Base-by-base conservation (phyloP, 2,329 filamentous ascomycete species). In the Scedosporium aurantiacum region DNA sequence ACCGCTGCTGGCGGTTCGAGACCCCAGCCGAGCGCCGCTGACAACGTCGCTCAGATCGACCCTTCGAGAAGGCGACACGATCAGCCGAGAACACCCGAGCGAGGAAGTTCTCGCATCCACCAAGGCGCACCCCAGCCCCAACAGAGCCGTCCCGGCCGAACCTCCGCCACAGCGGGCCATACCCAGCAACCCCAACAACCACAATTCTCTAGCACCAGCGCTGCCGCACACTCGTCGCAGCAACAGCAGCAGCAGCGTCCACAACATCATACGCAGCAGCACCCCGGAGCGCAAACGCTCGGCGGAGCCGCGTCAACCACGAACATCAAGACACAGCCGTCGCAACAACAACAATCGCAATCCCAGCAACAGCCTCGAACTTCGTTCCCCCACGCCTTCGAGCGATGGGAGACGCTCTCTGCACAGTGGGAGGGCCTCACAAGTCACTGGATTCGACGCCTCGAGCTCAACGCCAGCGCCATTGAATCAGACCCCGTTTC, bases 391-490 rank as follows among this genome's bases (percentile, higher is more conserved):
- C 94, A 97, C 74, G 94, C 94, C 0, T 99, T 99, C 69, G 93
- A 99, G 73, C 84, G 94, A 63, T 99, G 94, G 94, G 94, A 99
- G 72, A 93, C 90, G 0, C 76, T 99, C 2, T 99, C 94, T 0
- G 95, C 94, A 5, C 93, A 97, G 68, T 99, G 94, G 94, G 94
- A 99, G 72, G 94, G 94, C 4, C 80, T 99, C 63, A 97, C 94
- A 0, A 93, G 91, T 63, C 97, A 96, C 75, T 99, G 94, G 93
- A 94, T 99, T 65, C 88, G 91, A 56, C 87, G 91, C 67, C 79
- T 99, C 6, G 90, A 99, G 74, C 86, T 94, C 71, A 96, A 96
- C 70, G 88, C 89, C 28, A 87, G 91, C 60, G 91, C 96, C 66
- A 83, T 96, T 45, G 86, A 88, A 65, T 81, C 86, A 12, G 90